Percentiles rank a stretch among this genome's conserved stretches.
Evolutionary conservation across 2,329 filamentous ascomycete species (phyloP).

Genomic region (Lecanoromycetidae sp.): DNA sequence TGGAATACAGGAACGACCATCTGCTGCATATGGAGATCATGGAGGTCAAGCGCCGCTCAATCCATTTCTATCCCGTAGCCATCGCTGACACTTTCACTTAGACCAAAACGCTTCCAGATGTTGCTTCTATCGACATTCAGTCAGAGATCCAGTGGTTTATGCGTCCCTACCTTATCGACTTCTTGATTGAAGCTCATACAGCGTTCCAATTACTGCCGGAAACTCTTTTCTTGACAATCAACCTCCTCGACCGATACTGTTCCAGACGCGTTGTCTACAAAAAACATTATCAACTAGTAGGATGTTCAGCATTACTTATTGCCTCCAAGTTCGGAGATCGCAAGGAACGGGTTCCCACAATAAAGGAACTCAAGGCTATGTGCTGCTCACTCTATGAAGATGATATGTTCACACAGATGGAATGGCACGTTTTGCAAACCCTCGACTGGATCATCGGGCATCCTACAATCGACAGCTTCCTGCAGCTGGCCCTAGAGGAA

Average conservation of each 20-base stretch:
- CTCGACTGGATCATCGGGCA: conserved; percentile 93
- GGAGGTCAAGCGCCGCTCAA: conserved; percentile 46
- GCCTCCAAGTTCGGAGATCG: conserved; percentile 98
- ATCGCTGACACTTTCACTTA: conserved; percentile 23
- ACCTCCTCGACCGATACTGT: conserved; percentile 94
- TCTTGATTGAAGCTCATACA: conserved; percentile 91
- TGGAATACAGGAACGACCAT: conserved; percentile 90
- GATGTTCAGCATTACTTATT: conserved; percentile 89
- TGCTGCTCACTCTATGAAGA: conserved; percentile 97
- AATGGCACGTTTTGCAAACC: conserved; percentile 98
- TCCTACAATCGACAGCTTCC: conserved; percentile 88
- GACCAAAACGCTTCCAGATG: conserved; percentile 84
- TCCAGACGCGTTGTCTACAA: conserved; percentile 97
- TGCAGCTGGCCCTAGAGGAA: conserved; percentile 74
- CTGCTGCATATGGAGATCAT: conserved; percentile 89
- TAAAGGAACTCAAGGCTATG: conserved; percentile 96
- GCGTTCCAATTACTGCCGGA: conserved; percentile 89
- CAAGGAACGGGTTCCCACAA: conserved; percentile 96
- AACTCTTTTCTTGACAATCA: conserved; percentile 90
- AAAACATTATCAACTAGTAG: conserved; percentile 95
- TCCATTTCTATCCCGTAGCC: not conserved
- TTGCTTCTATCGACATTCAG: conserved; percentile 96
- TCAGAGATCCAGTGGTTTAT: conserved; percentile 99
- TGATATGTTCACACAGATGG: conserved; percentile 99
- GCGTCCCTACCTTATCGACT: conserved; percentile 95